phyloP scores from a whole-genome alignment of 345 rosid genomes.

The Brassica carinata region DNA sequence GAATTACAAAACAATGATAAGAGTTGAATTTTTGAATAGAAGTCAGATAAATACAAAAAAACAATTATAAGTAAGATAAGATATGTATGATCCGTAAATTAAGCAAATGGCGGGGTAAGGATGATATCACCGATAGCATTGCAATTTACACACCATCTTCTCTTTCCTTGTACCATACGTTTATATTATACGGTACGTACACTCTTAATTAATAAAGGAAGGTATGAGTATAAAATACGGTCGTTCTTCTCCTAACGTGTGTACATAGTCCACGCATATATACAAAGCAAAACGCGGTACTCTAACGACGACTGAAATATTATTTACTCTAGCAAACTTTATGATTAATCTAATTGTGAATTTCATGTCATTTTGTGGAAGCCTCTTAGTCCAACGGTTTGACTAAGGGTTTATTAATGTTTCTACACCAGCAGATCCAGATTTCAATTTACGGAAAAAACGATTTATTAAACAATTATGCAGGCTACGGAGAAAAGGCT shows the following conservation, averaged over 20 bases:
- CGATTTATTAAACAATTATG: too few relatives aligned
- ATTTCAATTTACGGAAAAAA: too few relatives aligned
- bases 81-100: conserved; percentile 25
- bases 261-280: background rate
- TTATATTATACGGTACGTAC: background rate
- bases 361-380: too few relatives aligned
- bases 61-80: conserved; percentile 10
- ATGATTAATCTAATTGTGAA: background rate
- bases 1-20: too few relatives aligned
- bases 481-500: too few relatives aligned
- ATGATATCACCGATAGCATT: conserved; percentile 32
- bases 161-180: conserved; percentile 21
- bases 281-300: background rate
- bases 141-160: background rate
- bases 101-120: conserved; percentile 30
- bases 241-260: background rate
- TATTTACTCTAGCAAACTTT: background rate
- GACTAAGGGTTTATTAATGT: too few relatives aligned
- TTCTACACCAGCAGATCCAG: too few relatives aligned
- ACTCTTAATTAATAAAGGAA: background rate
- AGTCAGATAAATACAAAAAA: conserved; percentile 20
- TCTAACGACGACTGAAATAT: background rate
- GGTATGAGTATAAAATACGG: background rate
- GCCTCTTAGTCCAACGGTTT: too few relatives aligned
- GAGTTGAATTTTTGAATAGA: conserved; percentile 6